phyloP scores from a whole-genome alignment of 495 filamentous ascomycete species.

The Penicillium lividum region DNA sequence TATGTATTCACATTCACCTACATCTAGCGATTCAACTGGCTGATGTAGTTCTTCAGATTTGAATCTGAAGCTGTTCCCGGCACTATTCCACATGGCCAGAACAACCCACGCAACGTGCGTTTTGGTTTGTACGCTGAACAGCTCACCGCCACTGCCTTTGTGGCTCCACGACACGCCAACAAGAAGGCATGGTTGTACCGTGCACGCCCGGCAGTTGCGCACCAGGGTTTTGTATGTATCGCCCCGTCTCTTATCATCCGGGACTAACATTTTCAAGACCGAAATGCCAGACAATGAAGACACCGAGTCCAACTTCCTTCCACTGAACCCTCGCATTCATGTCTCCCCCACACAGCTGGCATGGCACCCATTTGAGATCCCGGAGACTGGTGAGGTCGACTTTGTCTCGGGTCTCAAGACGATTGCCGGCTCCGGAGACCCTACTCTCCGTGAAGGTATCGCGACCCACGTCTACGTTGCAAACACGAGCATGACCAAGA shows the following conservation, averaged over 20 bases:
- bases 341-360: slow-evolving; percentile 59
- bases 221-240: slow-evolving; percentile 50
- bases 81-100: slow-evolving; percentile 51
- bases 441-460: slow-evolving; percentile 49
- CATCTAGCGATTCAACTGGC: slow-evolving; percentile 27
- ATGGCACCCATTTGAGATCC: slow-evolving; percentile 52
- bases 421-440: slow-evolving; percentile 51
- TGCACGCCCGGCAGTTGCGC: slow-evolving; percentile 49
- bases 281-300: slow-evolving; percentile 48
- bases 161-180: slow-evolving; percentile 49
- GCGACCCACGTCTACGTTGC: slow-evolving; percentile 49
- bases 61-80: slow-evolving; percentile 50
- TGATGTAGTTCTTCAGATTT: slow-evolving; percentile 35
- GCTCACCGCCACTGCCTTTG: slow-evolving; percentile 48
- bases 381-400: slow-evolving; percentile 36
- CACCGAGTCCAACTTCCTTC: slow-evolving; percentile 49
- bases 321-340: slow-evolving; percentile 55
- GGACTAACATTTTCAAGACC: slow-evolving; percentile 33
- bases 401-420: slow-evolving; percentile 51
- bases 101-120: slow-evolving; percentile 47
- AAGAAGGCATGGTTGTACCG: slow-evolving; percentile 54
- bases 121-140: slow-evolving; percentile 52
- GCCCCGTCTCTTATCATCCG: background rate
- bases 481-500: slow-evolving; percentile 48
- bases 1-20: slow-evolving; percentile 31